A percentile compares a stretch with the other conserved stretches of the same genome.
Evolutionary conservation across 176 grass and related monocot genomes (phyloP).

Genomic region (Poa pratensis): DNA sequence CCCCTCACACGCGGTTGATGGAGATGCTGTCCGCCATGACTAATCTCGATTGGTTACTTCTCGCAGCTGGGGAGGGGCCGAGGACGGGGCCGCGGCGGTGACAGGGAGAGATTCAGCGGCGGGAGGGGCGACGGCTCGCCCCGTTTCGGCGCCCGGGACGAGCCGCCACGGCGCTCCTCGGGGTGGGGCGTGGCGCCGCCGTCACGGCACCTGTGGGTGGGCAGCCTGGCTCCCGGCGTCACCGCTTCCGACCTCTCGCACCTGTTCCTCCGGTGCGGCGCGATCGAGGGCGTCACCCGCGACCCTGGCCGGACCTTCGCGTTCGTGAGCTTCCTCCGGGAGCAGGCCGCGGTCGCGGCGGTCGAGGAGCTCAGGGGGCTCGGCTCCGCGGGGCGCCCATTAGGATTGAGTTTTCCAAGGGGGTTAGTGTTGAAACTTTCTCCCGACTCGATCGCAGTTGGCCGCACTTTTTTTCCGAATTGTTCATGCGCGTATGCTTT

Average conservation of each 20-base stretch:
- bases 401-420: constrained; percentile 99
- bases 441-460: constrained; percentile 34
- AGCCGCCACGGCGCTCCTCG: constrained; percentile 44
- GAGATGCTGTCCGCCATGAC: constrained; percentile 27
- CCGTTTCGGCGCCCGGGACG: constrained; percentile 26
- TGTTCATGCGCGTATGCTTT: constrained; percentile 28
- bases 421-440: constrained; percentile 90
- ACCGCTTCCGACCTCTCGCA: constrained; percentile 58
- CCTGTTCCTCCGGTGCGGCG: constrained; percentile 71
- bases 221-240: constrained; percentile 60
- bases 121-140: constrained; percentile 22
- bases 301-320: constrained; percentile 71
- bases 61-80: constrained; percentile 60
- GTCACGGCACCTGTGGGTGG: constrained; percentile 90
- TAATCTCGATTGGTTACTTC: constrained; percentile 2
- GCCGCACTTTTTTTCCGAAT: constrained; percentile 27
- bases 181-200: constrained; percentile 76
- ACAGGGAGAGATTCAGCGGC: constrained; percentile 43
- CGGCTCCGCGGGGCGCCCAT: constrained; percentile 58
- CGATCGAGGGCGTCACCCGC: constrained; percentile 60
- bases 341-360: constrained; percentile 62
- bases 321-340: constrained; percentile 74
- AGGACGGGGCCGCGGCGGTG: constrained; percentile 30
- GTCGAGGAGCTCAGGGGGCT: constrained; percentile 69
- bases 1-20: background rate